Percentiles rank a stretch among this genome's conserved stretches.
Evolutionary conservation across 345 rosid species (phyloP).

Genomic region (Xanthoceras sorbifolium): DNA sequence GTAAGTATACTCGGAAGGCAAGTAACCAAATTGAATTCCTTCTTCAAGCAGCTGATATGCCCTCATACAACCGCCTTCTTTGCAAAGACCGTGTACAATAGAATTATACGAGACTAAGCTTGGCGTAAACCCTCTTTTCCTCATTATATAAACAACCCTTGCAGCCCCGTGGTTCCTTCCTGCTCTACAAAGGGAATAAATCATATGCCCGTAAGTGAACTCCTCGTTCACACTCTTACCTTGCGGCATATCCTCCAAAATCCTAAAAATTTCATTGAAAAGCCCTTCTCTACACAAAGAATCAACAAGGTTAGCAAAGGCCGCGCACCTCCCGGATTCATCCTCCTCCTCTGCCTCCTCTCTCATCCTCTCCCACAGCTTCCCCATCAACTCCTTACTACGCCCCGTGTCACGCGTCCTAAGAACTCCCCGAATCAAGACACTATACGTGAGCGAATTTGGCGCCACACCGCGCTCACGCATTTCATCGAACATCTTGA

Average conservation of each 20-base stretch:
- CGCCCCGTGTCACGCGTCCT: constrained; percentile 43
- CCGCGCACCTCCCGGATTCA: constrained; percentile 45
- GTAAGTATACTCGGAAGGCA: constrained; percentile 73
- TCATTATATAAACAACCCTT: constrained; percentile 75
- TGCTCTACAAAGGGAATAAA: constrained; percentile 64
- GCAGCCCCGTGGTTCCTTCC: constrained; percentile 79
- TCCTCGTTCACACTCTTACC: constrained; percentile 49
- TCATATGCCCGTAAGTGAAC: constrained; percentile 69
- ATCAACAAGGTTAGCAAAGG: constrained; percentile 68
- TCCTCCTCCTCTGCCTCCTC: constrained; percentile 36
- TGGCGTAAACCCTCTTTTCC: constrained; percentile 55
- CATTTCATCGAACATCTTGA: constrained; percentile 79
- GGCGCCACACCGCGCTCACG: constrained; percentile 38
- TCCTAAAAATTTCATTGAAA: constrained; percentile 57
- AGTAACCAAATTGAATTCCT: constrained; percentile 61
- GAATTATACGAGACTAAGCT: constrained; percentile 67
- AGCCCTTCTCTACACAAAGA: constrained; percentile 70
- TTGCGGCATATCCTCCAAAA: constrained; percentile 73
- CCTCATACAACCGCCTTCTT: constrained; percentile 70
- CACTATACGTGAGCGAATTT: constrained; percentile 65
- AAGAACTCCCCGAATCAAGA: constrained; percentile 61
- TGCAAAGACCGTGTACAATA: constrained; percentile 76
- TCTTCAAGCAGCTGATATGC: constrained; percentile 82
- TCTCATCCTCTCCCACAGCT: constrained; percentile 67
- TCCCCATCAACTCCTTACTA: constrained; percentile 45